Conservation (phyloP, 768 basidiomycete species). For the Serendipita sp. region DNA sequence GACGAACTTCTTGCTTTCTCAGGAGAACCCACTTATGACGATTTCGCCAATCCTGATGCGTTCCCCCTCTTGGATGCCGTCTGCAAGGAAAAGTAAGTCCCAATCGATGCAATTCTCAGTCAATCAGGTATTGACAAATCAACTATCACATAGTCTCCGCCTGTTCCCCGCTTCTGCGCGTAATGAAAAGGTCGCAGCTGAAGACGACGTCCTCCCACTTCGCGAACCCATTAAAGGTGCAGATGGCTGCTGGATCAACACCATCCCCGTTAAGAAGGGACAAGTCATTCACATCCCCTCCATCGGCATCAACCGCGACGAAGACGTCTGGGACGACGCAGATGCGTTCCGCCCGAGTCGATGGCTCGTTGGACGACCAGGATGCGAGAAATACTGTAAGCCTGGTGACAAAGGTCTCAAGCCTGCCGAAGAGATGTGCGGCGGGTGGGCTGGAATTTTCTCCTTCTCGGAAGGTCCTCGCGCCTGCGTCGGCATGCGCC, state of each 20-base stretch:
- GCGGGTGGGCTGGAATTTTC: constrained; percentile 25
- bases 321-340: constrained; percentile 25
- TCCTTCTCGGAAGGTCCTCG: constrained; percentile 31
- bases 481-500: constrained; percentile 28
- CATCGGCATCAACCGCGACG: constrained; percentile 21
- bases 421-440: constrained; percentile 14
- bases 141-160: constrained; percentile 20
- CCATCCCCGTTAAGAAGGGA: constrained; percentile 23
- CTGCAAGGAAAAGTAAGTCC: constrained; percentile 25
- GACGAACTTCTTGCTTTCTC: constrained; percentile 22
- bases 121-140: not conserved
- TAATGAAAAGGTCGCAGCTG: constrained; percentile 26
- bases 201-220: constrained; percentile 30
- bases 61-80: constrained; percentile 29
- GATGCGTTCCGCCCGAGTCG: constrained; percentile 25
- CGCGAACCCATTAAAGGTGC: constrained; percentile 20
- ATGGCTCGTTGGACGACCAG: constrained; percentile 19
- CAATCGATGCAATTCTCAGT: not conserved
- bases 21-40: constrained; percentile 23
- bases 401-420: constrained; percentile 18
- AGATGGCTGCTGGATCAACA: constrained; percentile 18
- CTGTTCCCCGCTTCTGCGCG: constrained; percentile 27
- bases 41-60: constrained; percentile 19
- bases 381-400: constrained; percentile 8
- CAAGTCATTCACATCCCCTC: constrained; percentile 26